Base-by-base conservation (phyloP, 2,329 filamentous ascomycete species). In the Ceratocystis huliohia region DNA sequence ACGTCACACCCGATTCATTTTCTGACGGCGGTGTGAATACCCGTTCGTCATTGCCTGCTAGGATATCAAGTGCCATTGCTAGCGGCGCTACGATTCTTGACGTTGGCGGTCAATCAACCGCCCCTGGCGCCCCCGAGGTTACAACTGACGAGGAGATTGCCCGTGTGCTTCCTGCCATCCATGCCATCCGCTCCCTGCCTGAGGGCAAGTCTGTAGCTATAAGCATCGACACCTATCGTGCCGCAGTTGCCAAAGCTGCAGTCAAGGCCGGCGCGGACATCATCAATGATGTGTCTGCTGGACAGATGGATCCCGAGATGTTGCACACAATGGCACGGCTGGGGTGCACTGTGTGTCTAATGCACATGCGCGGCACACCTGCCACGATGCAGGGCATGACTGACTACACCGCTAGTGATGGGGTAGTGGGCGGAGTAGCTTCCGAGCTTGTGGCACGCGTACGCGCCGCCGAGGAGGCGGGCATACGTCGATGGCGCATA, bases 1-100 rank as follows among this genome's bases (percentile, higher is more conserved):
- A 99, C 75, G 78, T 96, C 64, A 97, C 94, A 0, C 93, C 93
- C 0, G 93, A 99, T 76, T 97, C 93, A 8, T 99, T 99, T 78
- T 97, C 93, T 0, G 92, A 97, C 73, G 93, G 91, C 65, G 91
- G 91, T 7, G 72, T 79, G 7, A 83, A 91, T 74, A 83, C 69
- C 80, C 94, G 30, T 76, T 80, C 13, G 73, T 78, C 13, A 88
- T 83, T 0, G 80, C 92, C 17, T 76, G 79, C 63, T 71, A 76
- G 10, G 85, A 90, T 73, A 82, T 94, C 69, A 75, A 77, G 76
- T 10, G 86, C 91, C 73, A 82, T 95, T 69, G 75, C 77, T 48
- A 78, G 80, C 6, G 91, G 92, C 44, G 90, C 89, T 15, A 88
- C 86, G 13, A 92, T 97, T 70, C 85, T 97, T 71, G 94, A 99